A percentile compares a stretch with the other conserved stretches of the same genome.
Conservation (phyloP, 2,329 filamentous ascomycete species). For the Phoma sp. region DNA sequence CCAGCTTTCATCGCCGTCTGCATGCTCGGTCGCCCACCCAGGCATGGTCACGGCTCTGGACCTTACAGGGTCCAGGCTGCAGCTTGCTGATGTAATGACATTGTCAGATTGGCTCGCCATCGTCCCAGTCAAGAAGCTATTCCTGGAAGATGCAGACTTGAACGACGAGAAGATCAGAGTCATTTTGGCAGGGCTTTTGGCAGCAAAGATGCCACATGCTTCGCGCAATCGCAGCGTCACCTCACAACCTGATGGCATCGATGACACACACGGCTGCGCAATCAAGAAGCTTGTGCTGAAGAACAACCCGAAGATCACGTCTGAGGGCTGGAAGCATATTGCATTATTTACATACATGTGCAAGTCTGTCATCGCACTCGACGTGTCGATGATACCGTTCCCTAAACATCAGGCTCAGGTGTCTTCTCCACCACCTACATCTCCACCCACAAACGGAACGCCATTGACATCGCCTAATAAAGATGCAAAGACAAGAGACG, state of each 20-base stretch:
- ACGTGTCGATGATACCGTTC: conserved; percentile 84
- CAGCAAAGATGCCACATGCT: conserved; percentile 72
- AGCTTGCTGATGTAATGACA: conserved; percentile 82
- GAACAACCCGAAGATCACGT: conserved; percentile 83
- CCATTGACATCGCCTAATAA: conserved; percentile 12
- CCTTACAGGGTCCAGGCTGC: conserved; percentile 82
- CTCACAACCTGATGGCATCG: conserved; percentile 13
- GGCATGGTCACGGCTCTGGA: conserved; percentile 85
- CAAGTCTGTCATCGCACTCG: conserved; percentile 81
- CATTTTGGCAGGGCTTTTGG: conserved; percentile 82
- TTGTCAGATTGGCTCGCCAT: conserved; percentile 93
- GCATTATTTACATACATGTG: conserved; percentile 91
- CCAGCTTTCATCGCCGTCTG: conserved; percentile 77
- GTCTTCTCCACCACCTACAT: conserved; percentile 23
- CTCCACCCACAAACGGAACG: conserved; percentile 17
- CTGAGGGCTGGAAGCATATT: conserved; percentile 90
- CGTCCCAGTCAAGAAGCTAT: conserved; percentile 84
- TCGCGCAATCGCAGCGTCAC: conserved; percentile 50
- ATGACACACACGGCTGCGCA: conserved; percentile 61
- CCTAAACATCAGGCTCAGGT: conserved; percentile 28
- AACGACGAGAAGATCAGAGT: conserved; percentile 87
- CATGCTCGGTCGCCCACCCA: conserved; percentile 65
- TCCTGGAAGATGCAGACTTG: conserved; percentile 86
- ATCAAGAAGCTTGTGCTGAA: conserved; percentile 88
- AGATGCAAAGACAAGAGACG: conserved; percentile 52